Percentiles rank a stretch among this genome's conserved stretches.
Evolutionary conservation across 2,329 filamentous ascomycete genomes (phyloP).

Genomic region (Aureobasidium sp.): DNA sequence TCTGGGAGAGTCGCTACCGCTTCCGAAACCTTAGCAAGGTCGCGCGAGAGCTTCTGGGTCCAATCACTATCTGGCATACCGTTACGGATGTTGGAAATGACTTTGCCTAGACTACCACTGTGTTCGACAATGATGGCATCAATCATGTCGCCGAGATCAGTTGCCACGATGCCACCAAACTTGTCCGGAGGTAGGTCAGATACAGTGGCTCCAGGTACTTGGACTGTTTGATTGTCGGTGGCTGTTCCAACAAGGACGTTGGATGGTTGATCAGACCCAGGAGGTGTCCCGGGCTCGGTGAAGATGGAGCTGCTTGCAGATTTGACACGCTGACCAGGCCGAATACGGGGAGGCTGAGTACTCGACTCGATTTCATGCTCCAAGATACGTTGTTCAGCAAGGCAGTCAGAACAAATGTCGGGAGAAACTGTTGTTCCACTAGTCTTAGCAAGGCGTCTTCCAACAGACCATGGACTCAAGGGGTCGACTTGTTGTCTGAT

Average conservation of each 20-base stretch:
- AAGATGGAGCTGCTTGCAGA: conserved; percentile 10
- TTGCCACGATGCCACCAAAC: conserved; percentile 19
- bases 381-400: conserved; percentile 22
- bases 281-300: conserved; percentile 11
- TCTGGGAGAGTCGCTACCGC: conserved; percentile 16
- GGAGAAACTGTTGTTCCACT: conserved; percentile 16
- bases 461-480: conserved; percentile 22
- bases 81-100: conserved; percentile 30
- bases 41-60: conserved; percentile 20
- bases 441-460: conserved; percentile 15
- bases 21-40: conserved; percentile 20
- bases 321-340: background rate
- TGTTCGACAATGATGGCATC: conserved; percentile 34
- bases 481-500: conserved; percentile 21
- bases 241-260: conserved; percentile 13
- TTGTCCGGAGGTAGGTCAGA: conserved; percentile 11
- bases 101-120: conserved; percentile 27
- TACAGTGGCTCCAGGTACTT: conserved; percentile 13
- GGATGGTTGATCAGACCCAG: background rate
- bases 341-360: background rate
- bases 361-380: conserved; percentile 15
- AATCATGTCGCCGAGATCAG: conserved; percentile 30
- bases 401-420: conserved; percentile 23
- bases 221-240: conserved; percentile 12
- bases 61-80: conserved; percentile 15